These are phyloP conservation scores for Lagenidium giganteum DNA, from an alignment of 352 stramenopile genomes.

Conservation along the genomic window DNA sequence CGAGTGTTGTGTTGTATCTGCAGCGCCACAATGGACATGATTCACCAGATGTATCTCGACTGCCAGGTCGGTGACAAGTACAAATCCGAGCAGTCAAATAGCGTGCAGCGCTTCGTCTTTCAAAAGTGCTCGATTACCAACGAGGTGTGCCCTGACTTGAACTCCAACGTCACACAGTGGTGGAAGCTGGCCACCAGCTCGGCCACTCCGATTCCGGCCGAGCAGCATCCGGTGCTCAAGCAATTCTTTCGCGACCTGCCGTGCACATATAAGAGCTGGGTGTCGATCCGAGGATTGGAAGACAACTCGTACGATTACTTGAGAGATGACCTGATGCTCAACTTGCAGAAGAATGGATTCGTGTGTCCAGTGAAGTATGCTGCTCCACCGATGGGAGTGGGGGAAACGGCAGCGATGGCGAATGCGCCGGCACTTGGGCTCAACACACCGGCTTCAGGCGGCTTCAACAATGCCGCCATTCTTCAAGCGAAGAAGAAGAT, in stretches of 20 bases:
- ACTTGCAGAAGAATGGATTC: slow-evolving; percentile 22
- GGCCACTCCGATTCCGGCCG: slow-evolving; percentile 7
- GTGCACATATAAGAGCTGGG: slow-evolving; percentile 20
- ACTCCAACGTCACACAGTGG: slow-evolving; percentile 23
- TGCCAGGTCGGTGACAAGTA: slow-evolving; percentile 30
- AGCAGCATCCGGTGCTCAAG: slow-evolving; percentile 14
- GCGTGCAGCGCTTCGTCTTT: slow-evolving; percentile 22
- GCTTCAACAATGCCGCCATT: too few relatives aligned
- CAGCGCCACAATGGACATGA: slow-evolving; percentile 33
- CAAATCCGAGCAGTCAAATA: slow-evolving; percentile 16
- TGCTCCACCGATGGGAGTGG: background rate
- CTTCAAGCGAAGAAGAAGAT: slow-evolving; percentile 4
- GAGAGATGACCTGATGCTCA: slow-evolving; percentile 20
- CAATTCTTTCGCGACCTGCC: slow-evolving; percentile 19
- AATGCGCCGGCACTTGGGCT: too few relatives aligned
- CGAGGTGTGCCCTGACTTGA: slow-evolving; percentile 13
- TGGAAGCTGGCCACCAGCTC: slow-evolving; percentile 21
- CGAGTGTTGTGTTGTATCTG: too few relatives aligned
- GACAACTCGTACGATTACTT: slow-evolving; percentile 23
- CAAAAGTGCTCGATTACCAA: slow-evolving; percentile 23
- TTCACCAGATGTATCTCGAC: slow-evolving; percentile 34
- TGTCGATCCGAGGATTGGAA: slow-evolving; percentile 21
- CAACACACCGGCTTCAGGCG: too few relatives aligned
- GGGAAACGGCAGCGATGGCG: too few relatives aligned
- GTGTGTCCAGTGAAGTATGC: slow-evolving; percentile 15